Evolutionary conservation across 2,329 filamentous ascomycete species (phyloP), one percentile per base, ranked within the genome.

Genomic region (Fusarium musae): DNA sequence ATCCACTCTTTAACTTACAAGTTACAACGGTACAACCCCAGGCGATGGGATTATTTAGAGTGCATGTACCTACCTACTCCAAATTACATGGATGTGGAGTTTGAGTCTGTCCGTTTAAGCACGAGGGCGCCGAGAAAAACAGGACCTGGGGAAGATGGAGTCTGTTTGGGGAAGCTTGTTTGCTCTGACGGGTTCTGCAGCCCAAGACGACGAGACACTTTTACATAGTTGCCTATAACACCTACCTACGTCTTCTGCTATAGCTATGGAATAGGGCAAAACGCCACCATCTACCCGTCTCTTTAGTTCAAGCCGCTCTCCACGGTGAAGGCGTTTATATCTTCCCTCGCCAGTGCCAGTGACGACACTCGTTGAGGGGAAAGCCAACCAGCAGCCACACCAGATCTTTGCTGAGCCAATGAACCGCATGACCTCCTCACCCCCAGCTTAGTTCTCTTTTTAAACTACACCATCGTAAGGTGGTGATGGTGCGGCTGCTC

Each of bases 401-500:
- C 34, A 40, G 21, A 50, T 50, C 39, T 37, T 62, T 59, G 28
- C 26, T 63, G 39, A 63, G 21, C 70, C 65, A 72, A 64, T 72
- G 21, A 54, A 36, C 56, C 70, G 49, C 47, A 42, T 46, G 44
- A 37, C 34, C 42, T 44, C 56, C 34, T 49, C 44, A 28, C 60
- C 34, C 49, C 32, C 37, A 50, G 40, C n/a, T 44, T 59, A 46
- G n/a, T n/a, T 12, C 37, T 37, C n/a, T 17, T 47, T 47, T 36
- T 26, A 21, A 13, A 23, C 17, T 52, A 43, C 26, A 52, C 39
- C 37, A 50, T 69, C 26, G 21, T 49, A 57, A 56, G 66, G 47
- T 69, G 66, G 47, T 69, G 37, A 66, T 57, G 64, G 69, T 58
- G 69, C 69, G 69, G 59, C 44, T 73, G 59, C 69, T 72, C 69